Evolutionary conservation across 2,329 filamentous ascomycete genomes (phyloP).

Genomic region (Conoideocrella luteorostrata): DNA sequence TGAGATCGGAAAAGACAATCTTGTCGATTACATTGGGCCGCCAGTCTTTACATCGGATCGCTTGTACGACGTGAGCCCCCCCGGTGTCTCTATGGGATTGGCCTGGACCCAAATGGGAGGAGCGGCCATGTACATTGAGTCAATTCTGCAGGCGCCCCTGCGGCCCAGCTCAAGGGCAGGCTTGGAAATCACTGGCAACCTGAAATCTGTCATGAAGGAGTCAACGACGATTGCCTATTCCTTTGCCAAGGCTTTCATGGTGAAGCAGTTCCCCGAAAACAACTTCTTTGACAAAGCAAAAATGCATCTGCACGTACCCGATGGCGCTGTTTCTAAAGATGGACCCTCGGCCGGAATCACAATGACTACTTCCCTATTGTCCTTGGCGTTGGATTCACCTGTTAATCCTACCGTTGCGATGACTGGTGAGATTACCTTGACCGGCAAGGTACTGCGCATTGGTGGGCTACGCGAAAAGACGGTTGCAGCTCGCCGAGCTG

Average conservation of each 20-base stretch:
- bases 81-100: constrained; percentile 94
- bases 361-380: constrained; percentile 91
- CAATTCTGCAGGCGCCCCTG: constrained; percentile 81
- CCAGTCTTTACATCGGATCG: constrained; percentile 94
- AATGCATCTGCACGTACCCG: constrained; percentile 92
- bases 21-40: constrained; percentile 95
- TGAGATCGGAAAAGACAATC: constrained; percentile 76
- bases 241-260: constrained; percentile 86
- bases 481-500: constrained; percentile 85
- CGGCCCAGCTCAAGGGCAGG: constrained; percentile 67
- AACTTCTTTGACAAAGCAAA: constrained; percentile 94
- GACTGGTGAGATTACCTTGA: constrained; percentile 96
- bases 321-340: constrained; percentile 94
- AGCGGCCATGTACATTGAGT: constrained; percentile 93
- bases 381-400: constrained; percentile 70
- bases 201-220: constrained; percentile 97
- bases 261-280: constrained; percentile 78
- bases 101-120: constrained; percentile 98
- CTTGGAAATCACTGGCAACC: constrained; percentile 87
- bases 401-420: constrained; percentile 87
- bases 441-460: constrained; percentile 92
- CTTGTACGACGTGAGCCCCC: constrained; percentile 86
- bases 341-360: constrained; percentile 91
- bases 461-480: constrained; percentile 95
- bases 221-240: constrained; percentile 93